Percentiles rank a stretch among this genome's conserved stretches.
Evolutionary conservation across 108 stramenopile genomes (phyloP).

Genomic region (Nitzschia putrida): DNA sequence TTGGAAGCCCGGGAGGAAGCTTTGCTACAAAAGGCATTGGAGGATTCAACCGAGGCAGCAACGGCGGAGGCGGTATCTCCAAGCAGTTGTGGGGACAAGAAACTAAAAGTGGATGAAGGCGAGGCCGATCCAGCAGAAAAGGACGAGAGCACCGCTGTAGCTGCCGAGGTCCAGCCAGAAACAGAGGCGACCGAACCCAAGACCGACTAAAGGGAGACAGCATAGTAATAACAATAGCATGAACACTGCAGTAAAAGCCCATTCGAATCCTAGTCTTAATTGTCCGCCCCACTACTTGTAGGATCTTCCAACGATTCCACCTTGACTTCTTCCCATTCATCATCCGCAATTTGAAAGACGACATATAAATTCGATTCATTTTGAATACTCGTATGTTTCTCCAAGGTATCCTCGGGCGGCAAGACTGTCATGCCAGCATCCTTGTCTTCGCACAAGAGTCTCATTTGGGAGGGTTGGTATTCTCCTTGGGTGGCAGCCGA

Average conservation of each 20-base stretch:
- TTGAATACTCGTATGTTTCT: conserved; percentile 27
- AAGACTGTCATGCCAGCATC: conserved; percentile 33
- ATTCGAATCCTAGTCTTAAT: no score
- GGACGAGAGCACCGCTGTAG: no score
- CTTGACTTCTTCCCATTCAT: conserved; percentile 41
- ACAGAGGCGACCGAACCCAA: no score
- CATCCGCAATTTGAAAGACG: conserved; percentile 39
- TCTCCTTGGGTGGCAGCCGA: conserved; percentile 26
- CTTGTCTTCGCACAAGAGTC: conserved; percentile 19
- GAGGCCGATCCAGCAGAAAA: no score
- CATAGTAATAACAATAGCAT: no score
- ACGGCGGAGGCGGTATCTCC: not conserved
- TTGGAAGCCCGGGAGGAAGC: conserved; percentile 16
- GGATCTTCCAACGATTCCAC: conserved; percentile 5
- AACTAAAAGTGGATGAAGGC: no score
- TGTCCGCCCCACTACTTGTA: no score
- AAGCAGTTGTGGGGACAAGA: no score
- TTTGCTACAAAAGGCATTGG: conserved; percentile 10
- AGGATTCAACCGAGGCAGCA: not conserved
- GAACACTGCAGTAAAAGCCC: no score
- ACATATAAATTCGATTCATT: conserved; percentile 52
- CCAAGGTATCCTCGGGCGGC: conserved; percentile 20
- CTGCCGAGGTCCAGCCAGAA: no score
- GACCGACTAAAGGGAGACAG: no score
- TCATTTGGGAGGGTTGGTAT: conserved; percentile 28